Evolutionary conservation across 164 flowering plant species (phyloP).

Genomic region (Cinnamomum chago): DNA sequence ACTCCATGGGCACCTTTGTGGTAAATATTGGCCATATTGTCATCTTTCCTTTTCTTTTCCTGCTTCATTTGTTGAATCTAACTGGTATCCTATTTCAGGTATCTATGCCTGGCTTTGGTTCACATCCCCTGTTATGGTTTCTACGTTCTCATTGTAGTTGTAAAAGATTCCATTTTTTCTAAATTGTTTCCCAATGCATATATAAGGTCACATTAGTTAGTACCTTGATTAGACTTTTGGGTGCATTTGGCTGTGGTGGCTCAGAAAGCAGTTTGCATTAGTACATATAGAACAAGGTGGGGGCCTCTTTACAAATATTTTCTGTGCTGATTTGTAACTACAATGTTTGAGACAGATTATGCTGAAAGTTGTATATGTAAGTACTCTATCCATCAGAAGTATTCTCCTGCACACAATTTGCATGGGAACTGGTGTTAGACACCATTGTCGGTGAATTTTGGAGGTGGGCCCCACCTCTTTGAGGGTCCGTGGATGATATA

Average conservation of each 20-base stretch:
- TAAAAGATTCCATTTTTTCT: conserved; percentile 35
- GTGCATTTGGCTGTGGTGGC: neutral
- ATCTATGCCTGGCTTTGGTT: conserved; percentile 41
- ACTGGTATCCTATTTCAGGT: conserved; percentile 35
- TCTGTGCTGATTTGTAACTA: too few species aligned
- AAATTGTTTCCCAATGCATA: conserved; percentile 46
- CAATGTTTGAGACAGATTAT: too few species aligned
- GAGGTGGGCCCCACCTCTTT: too few species aligned
- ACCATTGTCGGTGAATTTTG: too few species aligned
- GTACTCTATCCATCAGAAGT: too few species aligned
- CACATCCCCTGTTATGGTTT: conserved; percentile 61
- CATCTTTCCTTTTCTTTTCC: neutral
- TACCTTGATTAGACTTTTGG: neutral
- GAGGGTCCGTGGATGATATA: too few species aligned
- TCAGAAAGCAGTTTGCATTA: too few species aligned
- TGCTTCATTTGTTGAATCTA: neutral
- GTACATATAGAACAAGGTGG: too few species aligned
- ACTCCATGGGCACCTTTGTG: conserved; percentile 76
- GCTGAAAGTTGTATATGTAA: too few species aligned
- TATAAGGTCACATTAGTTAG: conserved; percentile 22
- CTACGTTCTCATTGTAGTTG: conserved; percentile 34
- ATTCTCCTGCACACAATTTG: too few species aligned
- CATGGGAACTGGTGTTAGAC: too few species aligned
- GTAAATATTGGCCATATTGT: conserved; percentile 24
- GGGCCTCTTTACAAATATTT: too few species aligned